These are phyloP conservation scores for Scortechinia acanthostroma DNA, from an alignment of 2,329 filamentous ascomycete species.

Conservation along the genomic window DNA sequence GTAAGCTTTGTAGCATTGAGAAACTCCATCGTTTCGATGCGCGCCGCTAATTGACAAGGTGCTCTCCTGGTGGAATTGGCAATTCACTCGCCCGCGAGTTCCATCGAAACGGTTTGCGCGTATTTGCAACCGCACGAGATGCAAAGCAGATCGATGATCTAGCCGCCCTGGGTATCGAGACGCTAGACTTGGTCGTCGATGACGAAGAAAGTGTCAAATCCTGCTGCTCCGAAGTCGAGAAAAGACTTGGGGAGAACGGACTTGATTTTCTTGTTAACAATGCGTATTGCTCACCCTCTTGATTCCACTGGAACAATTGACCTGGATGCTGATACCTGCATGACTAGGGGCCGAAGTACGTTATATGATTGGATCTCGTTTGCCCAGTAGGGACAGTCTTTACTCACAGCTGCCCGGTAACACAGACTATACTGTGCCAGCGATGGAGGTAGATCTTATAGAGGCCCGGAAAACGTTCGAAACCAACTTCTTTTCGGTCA, in stretches of 20 bases:
- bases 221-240: slow-evolving; percentile 9
- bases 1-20: too few relatives aligned
- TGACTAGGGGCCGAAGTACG: neutral
- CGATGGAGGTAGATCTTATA: slow-evolving; percentile 12
- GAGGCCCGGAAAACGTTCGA: slow-evolving; percentile 13
- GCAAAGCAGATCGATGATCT: slow-evolving; percentile 10
- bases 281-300: slow-evolving; percentile 16
- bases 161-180: slow-evolving; percentile 10
- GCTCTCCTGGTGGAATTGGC: slow-evolving; percentile 12
- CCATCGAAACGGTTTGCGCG: slow-evolving; percentile 11
- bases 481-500: slow-evolving; percentile 17
- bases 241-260: slow-evolving; percentile 10
- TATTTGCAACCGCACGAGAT: slow-evolving; percentile 15
- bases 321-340: neutral
- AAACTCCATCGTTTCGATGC: neutral
- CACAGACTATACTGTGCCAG: slow-evolving; percentile 7
- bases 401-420: too few relatives aligned
- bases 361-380: too few relatives aligned
- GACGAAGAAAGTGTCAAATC: slow-evolving; percentile 10
- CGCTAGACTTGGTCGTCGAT: slow-evolving; percentile 13
- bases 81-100: slow-evolving; percentile 12
- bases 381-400: too few relatives aligned
- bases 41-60: neutral
- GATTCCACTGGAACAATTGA: slow-evolving; percentile 3
- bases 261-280: slow-evolving; percentile 14